Evolutionary conservation across 2,329 filamentous ascomycete species (phyloP).

Genomic region (Botrytis porri): DNA sequence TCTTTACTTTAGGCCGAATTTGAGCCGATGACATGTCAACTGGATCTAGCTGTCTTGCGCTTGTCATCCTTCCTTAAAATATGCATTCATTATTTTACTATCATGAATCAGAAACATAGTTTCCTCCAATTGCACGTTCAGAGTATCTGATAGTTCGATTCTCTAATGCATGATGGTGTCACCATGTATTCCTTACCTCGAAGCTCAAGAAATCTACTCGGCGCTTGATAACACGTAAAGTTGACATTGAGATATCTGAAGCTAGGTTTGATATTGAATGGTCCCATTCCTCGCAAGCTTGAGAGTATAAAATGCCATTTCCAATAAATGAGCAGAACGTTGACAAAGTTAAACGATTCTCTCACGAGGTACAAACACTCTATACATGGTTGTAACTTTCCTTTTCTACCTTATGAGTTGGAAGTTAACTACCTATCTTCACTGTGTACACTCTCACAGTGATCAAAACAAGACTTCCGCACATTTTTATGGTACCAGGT

Average conservation of each 20-base stretch:
- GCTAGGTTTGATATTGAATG: background rate
- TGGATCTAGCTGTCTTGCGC: background rate
- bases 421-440: background rate
- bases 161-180: background rate
- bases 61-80: background rate
- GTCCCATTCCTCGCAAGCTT: background rate
- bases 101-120: background rate
- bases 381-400: background rate
- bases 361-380: background rate
- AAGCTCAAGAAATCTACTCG: background rate
- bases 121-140: background rate
- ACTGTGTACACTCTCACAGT: background rate
- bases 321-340: background rate
- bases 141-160: background rate
- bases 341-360: background rate
- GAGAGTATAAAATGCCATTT: background rate
- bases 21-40: background rate
- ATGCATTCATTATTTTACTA: background rate
- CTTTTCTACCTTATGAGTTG: background rate
- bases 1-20: background rate
- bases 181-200: background rate
- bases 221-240: background rate
- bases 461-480: background rate
- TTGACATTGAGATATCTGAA: no score
- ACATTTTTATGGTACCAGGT: background rate